These are phyloP conservation scores for Verticillium isaacii DNA, from an alignment of 2,329 filamentous ascomycete genomes.

Conservation along the genomic window DNA sequence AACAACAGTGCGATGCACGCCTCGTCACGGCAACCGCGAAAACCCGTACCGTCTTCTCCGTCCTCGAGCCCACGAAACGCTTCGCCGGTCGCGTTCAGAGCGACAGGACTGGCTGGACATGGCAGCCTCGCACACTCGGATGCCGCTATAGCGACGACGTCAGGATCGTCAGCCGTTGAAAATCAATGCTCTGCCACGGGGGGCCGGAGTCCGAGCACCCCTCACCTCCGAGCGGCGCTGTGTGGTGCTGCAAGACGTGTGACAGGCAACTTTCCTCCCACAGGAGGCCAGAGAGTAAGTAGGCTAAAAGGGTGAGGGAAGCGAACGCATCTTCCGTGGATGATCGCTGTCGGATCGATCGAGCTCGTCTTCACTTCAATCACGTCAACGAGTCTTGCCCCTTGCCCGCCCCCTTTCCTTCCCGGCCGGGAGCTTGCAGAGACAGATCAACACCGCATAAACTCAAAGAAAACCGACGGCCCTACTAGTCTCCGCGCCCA, in stretches of 20 bases:
- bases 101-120: not conserved
- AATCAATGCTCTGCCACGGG: not conserved
- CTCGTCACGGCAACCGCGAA: not conserved
- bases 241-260: not conserved
- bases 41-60: not conserved
- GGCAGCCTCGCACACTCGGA: not conserved
- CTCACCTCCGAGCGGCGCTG: not conserved
- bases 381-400: not conserved
- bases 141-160: not conserved
- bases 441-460: not conserved
- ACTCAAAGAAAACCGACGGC: not conserved
- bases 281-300: not conserved
- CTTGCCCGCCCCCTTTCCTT: not conserved
- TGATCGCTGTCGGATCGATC: not conserved
- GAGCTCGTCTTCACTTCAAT: not conserved
- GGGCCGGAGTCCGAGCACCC: not conserved
- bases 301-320: not conserved
- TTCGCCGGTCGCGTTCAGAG: not conserved
- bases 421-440: not conserved
- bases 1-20: not conserved
- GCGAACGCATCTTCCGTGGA: not conserved
- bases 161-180: not conserved
- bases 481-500: not conserved
- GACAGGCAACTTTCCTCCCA: too few relatives aligned
- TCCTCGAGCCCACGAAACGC: not conserved